phyloP scores from a whole-genome alignment of 176 grass and related monocot species.

The Bothriochloa decipiens region DNA sequence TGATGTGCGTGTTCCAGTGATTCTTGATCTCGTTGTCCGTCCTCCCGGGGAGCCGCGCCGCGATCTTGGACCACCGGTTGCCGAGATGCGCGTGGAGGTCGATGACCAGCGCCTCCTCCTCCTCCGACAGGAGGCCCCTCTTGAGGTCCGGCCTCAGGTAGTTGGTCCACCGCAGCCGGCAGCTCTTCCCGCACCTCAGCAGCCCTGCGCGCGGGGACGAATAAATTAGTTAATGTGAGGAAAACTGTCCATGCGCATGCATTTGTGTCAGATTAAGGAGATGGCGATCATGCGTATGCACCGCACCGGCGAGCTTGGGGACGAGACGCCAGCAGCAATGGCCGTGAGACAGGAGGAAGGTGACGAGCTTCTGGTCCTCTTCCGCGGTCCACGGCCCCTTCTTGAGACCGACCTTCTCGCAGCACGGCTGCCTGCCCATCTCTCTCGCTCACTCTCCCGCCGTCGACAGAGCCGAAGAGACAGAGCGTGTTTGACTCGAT shows the following conservation, averaged over 20 bases:
- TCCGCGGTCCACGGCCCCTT: constrained; percentile 89
- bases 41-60: constrained; percentile 76
- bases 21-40: constrained; percentile 99
- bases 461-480: not conserved
- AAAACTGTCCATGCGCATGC: not conserved
- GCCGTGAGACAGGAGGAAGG: constrained; percentile 76
- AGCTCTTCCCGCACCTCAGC: constrained; percentile 94
- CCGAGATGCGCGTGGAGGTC: constrained; percentile 91
- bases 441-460: not conserved
- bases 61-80: constrained; percentile 98
- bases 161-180: constrained; percentile 91
- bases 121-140: constrained; percentile 67
- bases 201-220: constrained; percentile 46
- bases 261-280: not conserved
- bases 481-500: not conserved
- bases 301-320: constrained; percentile 85
- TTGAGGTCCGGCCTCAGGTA: constrained; percentile 95
- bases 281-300: not conserved
- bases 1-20: constrained; percentile 98
- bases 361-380: constrained; percentile 85
- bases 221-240: not conserved
- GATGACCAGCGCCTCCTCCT: constrained; percentile 78
- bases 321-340: constrained; percentile 90
- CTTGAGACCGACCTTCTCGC: constrained; percentile 87
- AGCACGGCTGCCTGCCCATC: constrained; percentile 96